These are phyloP conservation scores for sunflower (Helianthus annuus) DNA, from an alignment of 129 eudicot species.

Conservation along the genomic window DNA sequence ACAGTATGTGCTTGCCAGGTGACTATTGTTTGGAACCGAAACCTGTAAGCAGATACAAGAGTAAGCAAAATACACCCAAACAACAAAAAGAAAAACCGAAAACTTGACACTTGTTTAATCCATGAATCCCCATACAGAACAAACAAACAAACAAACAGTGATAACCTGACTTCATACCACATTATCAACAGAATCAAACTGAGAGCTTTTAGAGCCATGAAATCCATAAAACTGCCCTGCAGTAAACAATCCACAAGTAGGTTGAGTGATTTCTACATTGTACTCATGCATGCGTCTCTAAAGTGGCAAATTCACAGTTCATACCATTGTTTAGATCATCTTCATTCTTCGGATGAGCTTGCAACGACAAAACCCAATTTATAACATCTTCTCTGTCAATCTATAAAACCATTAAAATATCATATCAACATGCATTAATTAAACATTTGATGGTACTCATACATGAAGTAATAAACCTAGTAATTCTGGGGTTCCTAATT, in stretches of 20 bases:
- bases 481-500: no score
- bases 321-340: slow-evolving; percentile 62
- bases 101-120: slow-evolving; percentile 5
- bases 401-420: slow-evolving; percentile 32
- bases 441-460: no score
- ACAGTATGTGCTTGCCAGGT: slow-evolving; percentile 93
- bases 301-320: slow-evolving; percentile 11
- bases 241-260: slow-evolving; percentile 20
- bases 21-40: slow-evolving; percentile 73
- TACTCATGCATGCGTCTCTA: neutral
- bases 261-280: neutral
- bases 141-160: neutral
- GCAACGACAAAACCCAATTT: slow-evolving; percentile 81
- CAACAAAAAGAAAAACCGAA: neutral
- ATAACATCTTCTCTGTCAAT: slow-evolving; percentile 71
- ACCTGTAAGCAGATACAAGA: slow-evolving; percentile 44
- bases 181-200: slow-evolving; percentile 50
- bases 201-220: slow-evolving; percentile 91
- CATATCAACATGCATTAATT: slow-evolving; percentile 27
- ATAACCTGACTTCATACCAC: slow-evolving; percentile 50
- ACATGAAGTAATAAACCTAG: no score
- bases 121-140: neutral
- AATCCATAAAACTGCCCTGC: slow-evolving; percentile 94
- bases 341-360: slow-evolving; percentile 64
- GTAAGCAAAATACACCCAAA: slow-evolving; percentile 7